Conservation (phyloP, 2,329 filamentous ascomycete species). For the Aspergillus piperis region DNA sequence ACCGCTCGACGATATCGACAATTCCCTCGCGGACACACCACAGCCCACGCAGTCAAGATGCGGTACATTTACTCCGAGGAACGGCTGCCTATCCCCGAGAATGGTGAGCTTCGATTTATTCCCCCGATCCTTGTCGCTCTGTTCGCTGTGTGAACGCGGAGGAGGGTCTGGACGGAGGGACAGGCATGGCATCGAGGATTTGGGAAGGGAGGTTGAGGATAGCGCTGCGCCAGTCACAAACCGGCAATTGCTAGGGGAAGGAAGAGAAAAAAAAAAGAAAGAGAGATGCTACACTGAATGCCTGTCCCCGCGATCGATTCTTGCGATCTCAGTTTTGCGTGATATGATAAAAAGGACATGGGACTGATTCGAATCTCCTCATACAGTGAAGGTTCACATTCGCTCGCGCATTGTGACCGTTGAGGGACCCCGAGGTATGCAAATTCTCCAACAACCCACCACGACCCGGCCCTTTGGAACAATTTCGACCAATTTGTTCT, state of each 20-base stretch:
- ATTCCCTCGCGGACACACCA: conserved; percentile 44
- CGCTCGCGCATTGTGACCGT: conserved; percentile 96
- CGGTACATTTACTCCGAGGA: conserved; percentile 99
- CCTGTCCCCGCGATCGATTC: conserved; percentile 9
- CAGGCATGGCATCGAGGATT: conserved; percentile 7
- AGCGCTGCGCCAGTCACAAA: conserved; percentile 9
- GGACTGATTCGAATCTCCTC: conserved; percentile 33
- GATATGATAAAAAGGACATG: conserved; percentile 5
- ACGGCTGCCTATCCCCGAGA: conserved; percentile 91
- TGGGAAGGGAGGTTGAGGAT: not conserved
- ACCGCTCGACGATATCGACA: conserved; percentile 43
- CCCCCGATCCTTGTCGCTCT: conserved; percentile 31
- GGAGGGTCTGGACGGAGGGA: conserved; percentile 6
- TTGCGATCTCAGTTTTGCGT: conserved; percentile 2
- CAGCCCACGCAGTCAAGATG: conserved; percentile 71
- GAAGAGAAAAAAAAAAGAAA: not conserved
- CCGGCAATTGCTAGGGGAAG: not conserved
- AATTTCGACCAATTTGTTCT: not conserved
- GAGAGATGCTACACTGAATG: conserved; percentile 5
- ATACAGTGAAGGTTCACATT: conserved; percentile 92
- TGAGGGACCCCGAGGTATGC: conserved; percentile 87
- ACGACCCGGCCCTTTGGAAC: not conserved
- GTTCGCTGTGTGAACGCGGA: conserved; percentile 19
- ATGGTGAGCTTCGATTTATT: conserved; percentile 68
- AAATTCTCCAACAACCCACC: conserved; percentile 11